phyloP scores from a whole-genome alignment of 1,284 basidiomycete genomes.

The Caloboletus firmus region DNA sequence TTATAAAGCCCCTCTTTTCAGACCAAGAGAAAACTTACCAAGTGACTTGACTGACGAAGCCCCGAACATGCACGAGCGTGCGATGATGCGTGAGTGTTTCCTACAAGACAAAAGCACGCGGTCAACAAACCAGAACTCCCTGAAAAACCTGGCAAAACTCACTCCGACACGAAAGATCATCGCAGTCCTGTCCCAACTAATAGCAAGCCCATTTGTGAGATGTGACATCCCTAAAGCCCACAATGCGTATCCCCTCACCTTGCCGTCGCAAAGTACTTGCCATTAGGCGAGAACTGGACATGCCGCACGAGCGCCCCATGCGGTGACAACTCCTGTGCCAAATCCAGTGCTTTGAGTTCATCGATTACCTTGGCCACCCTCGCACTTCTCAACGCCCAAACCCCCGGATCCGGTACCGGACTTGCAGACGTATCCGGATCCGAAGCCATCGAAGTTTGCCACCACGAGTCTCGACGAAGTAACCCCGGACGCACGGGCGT shows the following conservation, averaged over 20 bases:
- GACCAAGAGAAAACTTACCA: constrained; percentile 45
- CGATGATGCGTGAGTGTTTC: constrained; percentile 60
- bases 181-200: constrained; percentile 75
- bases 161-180: constrained; percentile 72
- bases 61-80: constrained; percentile 68
- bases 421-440: constrained; percentile 24
- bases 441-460: constrained; percentile 22
- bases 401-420: constrained; percentile 40
- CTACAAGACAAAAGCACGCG: constrained; percentile 30
- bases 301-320: constrained; percentile 39
- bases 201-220: neutral
- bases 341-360: constrained; percentile 53
- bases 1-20: neutral
- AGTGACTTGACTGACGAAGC: constrained; percentile 77
- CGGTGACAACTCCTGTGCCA: constrained; percentile 49
- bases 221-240: neutral
- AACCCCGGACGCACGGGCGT: constrained; percentile 21
- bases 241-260: constrained; percentile 20
- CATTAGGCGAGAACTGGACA: constrained; percentile 40
- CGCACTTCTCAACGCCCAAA: constrained; percentile 45
- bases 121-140: neutral
- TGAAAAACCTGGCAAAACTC: constrained; percentile 17
- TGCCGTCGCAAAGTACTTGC: constrained; percentile 39
- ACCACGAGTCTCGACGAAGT: constrained; percentile 33
- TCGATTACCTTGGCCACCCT: constrained; percentile 57